Conservation (phyloP, 2,329 filamentous ascomycete genomes). For the Hirsutella rhossiliensis region DNA sequence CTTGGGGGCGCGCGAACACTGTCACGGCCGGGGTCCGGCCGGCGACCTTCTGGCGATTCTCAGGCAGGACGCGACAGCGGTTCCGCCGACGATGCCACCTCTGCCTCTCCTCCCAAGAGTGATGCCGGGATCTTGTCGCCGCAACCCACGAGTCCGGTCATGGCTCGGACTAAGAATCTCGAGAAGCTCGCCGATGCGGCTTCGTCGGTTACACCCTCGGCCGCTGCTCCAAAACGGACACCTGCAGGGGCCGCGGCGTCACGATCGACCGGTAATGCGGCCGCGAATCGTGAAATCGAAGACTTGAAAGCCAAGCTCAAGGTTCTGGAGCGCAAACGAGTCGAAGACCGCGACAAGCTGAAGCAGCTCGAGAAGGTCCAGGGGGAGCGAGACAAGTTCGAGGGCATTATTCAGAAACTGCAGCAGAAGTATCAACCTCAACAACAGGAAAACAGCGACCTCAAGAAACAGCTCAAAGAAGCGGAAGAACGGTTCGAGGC, state of each 20-base stretch:
- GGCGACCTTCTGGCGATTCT: constrained; percentile 35
- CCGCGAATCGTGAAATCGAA: constrained; percentile 59
- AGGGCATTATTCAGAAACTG: constrained; percentile 79
- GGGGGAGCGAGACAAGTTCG: constrained; percentile 65
- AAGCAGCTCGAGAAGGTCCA: constrained; percentile 68
- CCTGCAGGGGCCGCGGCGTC: constrained; percentile 14
- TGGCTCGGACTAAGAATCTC: constrained; percentile 35
- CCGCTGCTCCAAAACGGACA: constrained; percentile 19
- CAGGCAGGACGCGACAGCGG: constrained; percentile 28
- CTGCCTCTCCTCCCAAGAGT: constrained; percentile 36
- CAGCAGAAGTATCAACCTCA: constrained; percentile 81
- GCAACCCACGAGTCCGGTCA: constrained; percentile 37
- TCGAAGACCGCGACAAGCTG: constrained; percentile 76
- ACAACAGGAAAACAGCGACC: constrained; percentile 63
- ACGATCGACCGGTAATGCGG: constrained; percentile 34
- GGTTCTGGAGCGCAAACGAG: constrained; percentile 74
- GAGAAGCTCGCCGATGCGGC: constrained; percentile 36
- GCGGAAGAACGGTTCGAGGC: constrained; percentile 54
- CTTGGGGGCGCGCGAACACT: constrained; percentile 20
- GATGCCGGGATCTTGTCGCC: constrained; percentile 38
- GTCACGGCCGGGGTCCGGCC: constrained; percentile 24
- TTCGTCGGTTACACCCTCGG: constrained; percentile 11
- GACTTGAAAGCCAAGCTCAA: constrained; percentile 80
- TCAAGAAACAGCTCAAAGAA: constrained; percentile 69
- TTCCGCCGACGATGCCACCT: constrained; percentile 17